Conservation (phyloP, 345 rosid genomes). For the Eucalyptus rudis region DNA sequence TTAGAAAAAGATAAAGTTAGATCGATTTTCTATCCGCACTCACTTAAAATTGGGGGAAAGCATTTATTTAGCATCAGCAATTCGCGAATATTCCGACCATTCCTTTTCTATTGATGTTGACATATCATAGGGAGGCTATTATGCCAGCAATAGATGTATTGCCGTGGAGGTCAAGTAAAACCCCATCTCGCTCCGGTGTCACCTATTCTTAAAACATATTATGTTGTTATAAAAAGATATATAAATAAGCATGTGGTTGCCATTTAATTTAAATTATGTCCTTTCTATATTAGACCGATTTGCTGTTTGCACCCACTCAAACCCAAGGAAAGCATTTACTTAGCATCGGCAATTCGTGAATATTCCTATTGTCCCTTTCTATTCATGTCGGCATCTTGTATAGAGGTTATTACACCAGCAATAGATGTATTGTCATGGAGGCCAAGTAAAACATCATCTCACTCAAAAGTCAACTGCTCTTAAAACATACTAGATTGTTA, state of each 20-base stretch:
- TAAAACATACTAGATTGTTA: background rate
- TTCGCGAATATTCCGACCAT: background rate
- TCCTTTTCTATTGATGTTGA: background rate
- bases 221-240: background rate
- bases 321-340: background rate
- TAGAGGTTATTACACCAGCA: background rate
- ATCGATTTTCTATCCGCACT: background rate
- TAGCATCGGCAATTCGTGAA: rapidly evolving
- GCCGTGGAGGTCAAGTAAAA: background rate
- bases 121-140: background rate
- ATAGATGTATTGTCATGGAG: background rate
- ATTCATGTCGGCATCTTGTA: background rate
- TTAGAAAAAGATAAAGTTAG: background rate
- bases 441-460: background rate
- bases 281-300: background rate
- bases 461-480: rapidly evolving
- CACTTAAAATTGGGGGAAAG: background rate
- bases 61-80: background rate
- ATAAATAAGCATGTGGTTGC: background rate
- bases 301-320: background rate
- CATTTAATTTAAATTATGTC: background rate
- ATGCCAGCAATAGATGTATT: background rate
- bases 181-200: background rate
- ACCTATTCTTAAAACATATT: rapidly evolving
- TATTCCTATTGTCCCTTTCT: background rate